Conservation (phyloP, 2,329 filamentous ascomycete genomes). For the Trichoderma sp. region DNA sequence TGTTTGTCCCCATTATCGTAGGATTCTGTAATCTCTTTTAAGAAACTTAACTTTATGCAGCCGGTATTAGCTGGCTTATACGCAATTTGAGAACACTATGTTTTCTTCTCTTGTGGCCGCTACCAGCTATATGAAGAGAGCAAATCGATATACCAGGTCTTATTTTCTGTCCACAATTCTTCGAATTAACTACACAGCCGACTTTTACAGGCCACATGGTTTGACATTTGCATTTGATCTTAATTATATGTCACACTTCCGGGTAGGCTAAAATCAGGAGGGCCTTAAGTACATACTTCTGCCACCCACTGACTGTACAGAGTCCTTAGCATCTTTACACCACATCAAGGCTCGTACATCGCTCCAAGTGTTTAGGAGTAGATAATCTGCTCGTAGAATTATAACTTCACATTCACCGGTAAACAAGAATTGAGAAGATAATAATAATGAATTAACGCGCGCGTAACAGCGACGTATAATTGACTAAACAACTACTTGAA, state of each 20-base stretch:
- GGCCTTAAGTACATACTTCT: too few species aligned
- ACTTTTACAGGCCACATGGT: neutral
- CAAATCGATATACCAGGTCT: neutral
- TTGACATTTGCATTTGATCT: neutral
- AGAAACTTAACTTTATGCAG: too few species aligned
- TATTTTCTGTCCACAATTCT: neutral
- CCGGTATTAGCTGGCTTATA: neutral
- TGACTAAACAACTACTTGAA: conserved; percentile 3
- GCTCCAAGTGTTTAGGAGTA: too few species aligned
- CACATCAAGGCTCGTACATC: neutral
- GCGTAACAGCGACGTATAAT: neutral
- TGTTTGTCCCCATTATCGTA: too few species aligned
- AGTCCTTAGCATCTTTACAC: neutral
- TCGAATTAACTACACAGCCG: neutral
- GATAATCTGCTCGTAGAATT: neutral
- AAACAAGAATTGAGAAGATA: neutral
- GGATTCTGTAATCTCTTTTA: too few species aligned
- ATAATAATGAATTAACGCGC: neutral
- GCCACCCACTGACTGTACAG: too few species aligned
- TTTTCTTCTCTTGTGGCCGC: neutral
- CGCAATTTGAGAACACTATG: neutral
- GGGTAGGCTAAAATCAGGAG: neutral
- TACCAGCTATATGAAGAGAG: neutral
- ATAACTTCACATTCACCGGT: neutral
- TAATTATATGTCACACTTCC: neutral